These are phyloP conservation scores for Aspergillus sparsus DNA, from an alignment of 495 filamentous ascomycete species.

Conservation along the genomic window DNA sequence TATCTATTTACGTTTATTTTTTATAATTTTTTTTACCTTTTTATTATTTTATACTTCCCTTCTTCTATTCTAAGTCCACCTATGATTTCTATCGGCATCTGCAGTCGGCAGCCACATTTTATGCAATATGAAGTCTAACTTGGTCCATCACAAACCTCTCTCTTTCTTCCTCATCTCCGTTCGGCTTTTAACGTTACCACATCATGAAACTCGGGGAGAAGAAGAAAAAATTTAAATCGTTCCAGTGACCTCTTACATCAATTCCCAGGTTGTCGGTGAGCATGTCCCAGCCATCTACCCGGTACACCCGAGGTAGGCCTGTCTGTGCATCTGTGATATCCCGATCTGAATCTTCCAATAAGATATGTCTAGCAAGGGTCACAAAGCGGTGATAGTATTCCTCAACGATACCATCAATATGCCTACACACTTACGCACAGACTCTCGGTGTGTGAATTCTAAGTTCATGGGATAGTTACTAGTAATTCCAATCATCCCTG, in stretches of 20 bases:
- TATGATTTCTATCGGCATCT: neutral
- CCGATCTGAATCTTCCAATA: neutral
- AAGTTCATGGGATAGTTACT: too few relatives aligned
- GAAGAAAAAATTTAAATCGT: too few relatives aligned
- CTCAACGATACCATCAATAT: neutral
- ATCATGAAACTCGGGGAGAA: neutral
- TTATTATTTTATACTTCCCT: constrained; percentile 1
- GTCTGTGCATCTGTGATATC: constrained; percentile 7
- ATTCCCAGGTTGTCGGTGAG: constrained; percentile 13
- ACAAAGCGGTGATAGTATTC: constrained; percentile 8
- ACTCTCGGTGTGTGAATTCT: too few relatives aligned
- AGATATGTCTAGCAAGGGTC: constrained; percentile 16
- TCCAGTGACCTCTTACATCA: constrained; percentile 1
- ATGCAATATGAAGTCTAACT: constrained; percentile 4
- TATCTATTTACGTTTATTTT: too few relatives aligned
- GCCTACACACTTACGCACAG: too few relatives aligned
- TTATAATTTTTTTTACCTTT: neutral
- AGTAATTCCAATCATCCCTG: too few relatives aligned
- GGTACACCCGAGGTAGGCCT: neutral
- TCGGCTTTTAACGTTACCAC: neutral
- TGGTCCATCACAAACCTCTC: neutral
- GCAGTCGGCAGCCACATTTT: constrained; percentile 3
- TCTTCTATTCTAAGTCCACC: neutral
- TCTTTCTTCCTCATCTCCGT: neutral
- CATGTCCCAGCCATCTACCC: neutral